Percentiles rank a stretch among this genome's conserved stretches.
Conservation (phyloP, 2,329 filamentous ascomycete species). For the Colletotrichum echinochloae region DNA sequence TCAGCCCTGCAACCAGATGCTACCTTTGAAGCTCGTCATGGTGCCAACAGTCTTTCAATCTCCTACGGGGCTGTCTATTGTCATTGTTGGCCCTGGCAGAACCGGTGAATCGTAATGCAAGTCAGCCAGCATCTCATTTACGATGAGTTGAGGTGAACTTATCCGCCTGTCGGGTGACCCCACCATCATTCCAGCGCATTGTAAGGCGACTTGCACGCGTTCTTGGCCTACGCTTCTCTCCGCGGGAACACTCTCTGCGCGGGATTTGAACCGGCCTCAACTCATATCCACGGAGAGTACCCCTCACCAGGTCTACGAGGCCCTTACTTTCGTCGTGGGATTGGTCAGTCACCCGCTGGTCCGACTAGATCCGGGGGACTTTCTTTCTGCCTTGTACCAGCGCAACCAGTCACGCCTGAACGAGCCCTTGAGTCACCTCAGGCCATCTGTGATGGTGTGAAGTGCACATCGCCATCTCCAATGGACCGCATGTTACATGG, state of each 20-base stretch:
- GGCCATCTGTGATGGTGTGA: slow-evolving; percentile 12
- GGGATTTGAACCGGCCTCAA: not conserved
- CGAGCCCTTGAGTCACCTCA: slow-evolving; percentile 23
- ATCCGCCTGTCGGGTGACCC: slow-evolving; percentile 3
- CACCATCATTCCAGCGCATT: not conserved
- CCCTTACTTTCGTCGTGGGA: not conserved
- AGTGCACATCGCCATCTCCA: not conserved
- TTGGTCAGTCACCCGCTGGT: slow-evolving; percentile 5
- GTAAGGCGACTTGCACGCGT: not conserved
- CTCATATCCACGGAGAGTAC: not conserved
- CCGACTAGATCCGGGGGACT: not conserved
- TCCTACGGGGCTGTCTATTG: not conserved
- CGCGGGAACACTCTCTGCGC: not conserved
- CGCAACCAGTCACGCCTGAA: slow-evolving; percentile 13
- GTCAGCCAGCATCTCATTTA: slow-evolving; percentile 3
- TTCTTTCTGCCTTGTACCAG: slow-evolving; percentile 18
- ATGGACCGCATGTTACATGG: not conserved
- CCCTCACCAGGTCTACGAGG: not conserved
- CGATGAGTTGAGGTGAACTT: not conserved
- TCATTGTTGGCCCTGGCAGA: too few relatives aligned
- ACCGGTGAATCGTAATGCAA: not conserved
- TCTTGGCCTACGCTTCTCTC: not conserved
- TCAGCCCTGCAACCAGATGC: not conserved
- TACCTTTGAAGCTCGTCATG: not conserved
- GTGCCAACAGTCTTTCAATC: not conserved